These are phyloP conservation scores for Phellinidium pouzarii DNA, from an alignment of 1,284 basidiomycete genomes.

Conservation along the genomic window DNA sequence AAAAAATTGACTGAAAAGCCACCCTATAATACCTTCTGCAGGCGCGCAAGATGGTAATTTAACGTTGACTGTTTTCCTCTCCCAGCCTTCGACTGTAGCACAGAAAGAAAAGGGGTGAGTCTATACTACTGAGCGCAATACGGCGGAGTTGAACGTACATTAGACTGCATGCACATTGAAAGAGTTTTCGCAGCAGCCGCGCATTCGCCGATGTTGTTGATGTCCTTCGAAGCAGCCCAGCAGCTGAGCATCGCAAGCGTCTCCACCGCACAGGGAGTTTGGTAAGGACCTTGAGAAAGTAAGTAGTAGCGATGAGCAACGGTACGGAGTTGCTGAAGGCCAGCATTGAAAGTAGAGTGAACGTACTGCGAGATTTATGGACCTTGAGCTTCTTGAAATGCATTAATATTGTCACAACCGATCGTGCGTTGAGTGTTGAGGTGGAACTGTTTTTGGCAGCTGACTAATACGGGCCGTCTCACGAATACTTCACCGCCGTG, in stretches of 20 bases:
- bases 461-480: constrained; percentile 2
- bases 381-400: constrained; percentile 79
- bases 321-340: constrained; percentile 11
- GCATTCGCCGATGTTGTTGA: constrained; percentile 59
- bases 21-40: constrained; percentile 69
- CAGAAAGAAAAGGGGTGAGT: not conserved
- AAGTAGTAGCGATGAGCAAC: constrained; percentile 6
- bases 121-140: not conserved
- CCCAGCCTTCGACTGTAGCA: constrained; percentile 51
- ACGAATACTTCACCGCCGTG: not conserved
- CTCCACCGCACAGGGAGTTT: constrained; percentile 66
- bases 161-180: constrained; percentile 82
- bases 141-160: constrained; percentile 44
- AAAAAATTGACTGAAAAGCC: no score
- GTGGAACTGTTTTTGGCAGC: no score
- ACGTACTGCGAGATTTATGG: constrained; percentile 66
- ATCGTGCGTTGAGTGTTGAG: constrained; percentile 12
- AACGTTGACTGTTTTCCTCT: constrained; percentile 66
- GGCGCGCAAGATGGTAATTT: constrained; percentile 78
- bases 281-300: constrained; percentile 37
- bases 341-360: constrained; percentile 13
- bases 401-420: constrained; percentile 29
- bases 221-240: constrained; percentile 81
- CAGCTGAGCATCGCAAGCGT: constrained; percentile 83
- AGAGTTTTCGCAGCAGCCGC: constrained; percentile 59